These are phyloP conservation scores for Solanum arcanum DNA, from an alignment of 257 asterid genomes.

Conservation along the genomic window DNA sequence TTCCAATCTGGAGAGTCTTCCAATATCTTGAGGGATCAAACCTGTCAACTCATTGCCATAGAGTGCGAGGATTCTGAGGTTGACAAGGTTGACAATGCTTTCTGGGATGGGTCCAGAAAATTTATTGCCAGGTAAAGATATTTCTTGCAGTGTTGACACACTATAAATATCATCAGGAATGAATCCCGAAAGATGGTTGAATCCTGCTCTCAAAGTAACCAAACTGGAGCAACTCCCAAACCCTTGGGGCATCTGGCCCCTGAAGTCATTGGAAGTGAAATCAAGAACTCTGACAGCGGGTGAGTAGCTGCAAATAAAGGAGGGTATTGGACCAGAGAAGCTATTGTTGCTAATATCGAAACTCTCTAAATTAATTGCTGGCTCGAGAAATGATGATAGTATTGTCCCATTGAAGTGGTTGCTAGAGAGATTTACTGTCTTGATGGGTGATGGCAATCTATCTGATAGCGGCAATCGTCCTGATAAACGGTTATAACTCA, in stretches of 20 bases:
- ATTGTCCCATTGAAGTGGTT: slow-evolving; percentile 55
- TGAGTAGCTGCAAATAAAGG: slow-evolving; percentile 34
- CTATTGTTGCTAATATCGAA: slow-evolving; percentile 74
- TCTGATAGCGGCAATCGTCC: slow-evolving; percentile 30
- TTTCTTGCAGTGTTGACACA: slow-evolving; percentile 37
- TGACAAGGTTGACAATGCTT: slow-evolving; percentile 36
- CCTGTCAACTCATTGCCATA: slow-evolving; percentile 56
- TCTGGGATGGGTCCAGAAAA: slow-evolving; percentile 46
- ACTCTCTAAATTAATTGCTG: slow-evolving; percentile 29
- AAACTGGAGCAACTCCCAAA: slow-evolving; percentile 40
- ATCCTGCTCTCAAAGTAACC: slow-evolving; percentile 58
- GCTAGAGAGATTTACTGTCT: slow-evolving; percentile 49
- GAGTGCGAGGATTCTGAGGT: slow-evolving; percentile 49
- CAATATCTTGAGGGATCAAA: slow-evolving; percentile 51
- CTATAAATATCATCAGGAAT: slow-evolving; percentile 54
- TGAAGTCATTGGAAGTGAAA: slow-evolving; percentile 62
- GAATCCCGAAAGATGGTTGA: slow-evolving; percentile 44
- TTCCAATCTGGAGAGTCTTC: slow-evolving; percentile 52
- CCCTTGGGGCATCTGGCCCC: slow-evolving; percentile 42
- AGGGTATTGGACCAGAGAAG: slow-evolving; percentile 58
- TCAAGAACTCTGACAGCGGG: slow-evolving; percentile 37
- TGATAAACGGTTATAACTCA: slow-evolving; percentile 59
- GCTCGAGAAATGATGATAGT: slow-evolving; percentile 28
- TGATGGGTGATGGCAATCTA: slow-evolving; percentile 26
- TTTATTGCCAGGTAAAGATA: slow-evolving; percentile 58